Evolutionary conservation across 2,329 filamentous ascomycete genomes (phyloP), one percentile per base, ranked within the genome.

Genomic region (Rutstroemia sp.): DNA sequence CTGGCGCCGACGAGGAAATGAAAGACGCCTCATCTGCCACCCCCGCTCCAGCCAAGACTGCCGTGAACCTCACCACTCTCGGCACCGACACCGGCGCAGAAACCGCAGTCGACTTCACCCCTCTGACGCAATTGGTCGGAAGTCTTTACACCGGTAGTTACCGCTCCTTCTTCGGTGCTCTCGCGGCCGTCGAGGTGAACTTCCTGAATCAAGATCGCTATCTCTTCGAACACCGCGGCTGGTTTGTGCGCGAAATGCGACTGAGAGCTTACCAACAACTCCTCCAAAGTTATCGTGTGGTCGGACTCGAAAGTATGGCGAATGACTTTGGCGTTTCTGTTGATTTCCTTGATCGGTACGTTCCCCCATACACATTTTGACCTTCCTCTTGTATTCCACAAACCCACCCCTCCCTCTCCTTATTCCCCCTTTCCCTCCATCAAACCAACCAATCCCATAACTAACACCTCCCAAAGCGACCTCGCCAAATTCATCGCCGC

Each of bases 211-310:
- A 94, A 71, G 94, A 99, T 70, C 88, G 94, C 58, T 96, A 97
- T 74, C 81, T 99, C 57, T 87, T 91, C 69, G 94, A 99, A 78
- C 94, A 99, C 77, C 89, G 89, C 72, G 86, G 84, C 68, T 99
- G 94, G 92, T 97, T 94, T 72, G 92, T 99, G 65, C 88, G 94
- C 51, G 94, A 99, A 79, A 99, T 99, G 94, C 86, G 94, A 57
- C 82, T 97, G 63, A 86, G 92, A 58, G 92, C 90, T 38, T 99
- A 99, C 76, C 90, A 96, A 73, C 94, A 99, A 77, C 82, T 99
- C 42, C 81, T 99, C 45, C 94, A 97, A 77, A 96, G 90, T 70
- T 99, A 99, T 76, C 87, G 92, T 48, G 90, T 99, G 10, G 94
- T 99, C 38, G 91, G 92, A n/a, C 79, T 99, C 62, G 87, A 90